These are phyloP conservation scores for Candida odintsovae DNA, from an alignment of 805 yeast genomes.

Conservation along the genomic window DNA sequence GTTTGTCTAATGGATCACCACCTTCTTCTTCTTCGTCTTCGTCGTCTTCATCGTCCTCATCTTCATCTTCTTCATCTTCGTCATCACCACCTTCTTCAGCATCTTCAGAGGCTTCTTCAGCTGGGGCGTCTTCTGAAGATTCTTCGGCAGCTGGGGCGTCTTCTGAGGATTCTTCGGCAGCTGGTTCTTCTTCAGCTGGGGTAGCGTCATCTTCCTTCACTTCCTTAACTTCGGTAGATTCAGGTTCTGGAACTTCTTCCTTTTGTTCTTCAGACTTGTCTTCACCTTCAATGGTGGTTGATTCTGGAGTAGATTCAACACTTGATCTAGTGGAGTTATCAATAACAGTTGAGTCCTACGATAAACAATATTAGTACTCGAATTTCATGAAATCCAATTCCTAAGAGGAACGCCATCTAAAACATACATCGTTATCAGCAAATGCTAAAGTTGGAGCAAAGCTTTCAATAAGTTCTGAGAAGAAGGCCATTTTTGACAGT, in stretches of 20 bases:
- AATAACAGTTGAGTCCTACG: not conserved
- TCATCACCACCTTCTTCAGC: constrained; percentile 26
- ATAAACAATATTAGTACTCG: constrained; percentile 30
- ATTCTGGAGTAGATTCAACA: constrained; percentile 9
- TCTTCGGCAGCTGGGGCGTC: constrained; percentile 24
- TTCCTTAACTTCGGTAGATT: constrained; percentile 5
- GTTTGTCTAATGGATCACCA: constrained; percentile 58
- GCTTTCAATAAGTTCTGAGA: constrained; percentile 68
- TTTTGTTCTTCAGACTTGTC: constrained; percentile 3
- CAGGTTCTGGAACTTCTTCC: constrained; percentile 3
- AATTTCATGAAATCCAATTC: not conserved
- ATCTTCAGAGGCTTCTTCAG: constrained; percentile 3
- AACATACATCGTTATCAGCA: constrained; percentile 50
- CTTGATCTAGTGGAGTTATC: constrained; percentile 1
- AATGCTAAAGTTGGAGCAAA: constrained; percentile 73
- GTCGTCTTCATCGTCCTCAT: constrained; percentile 57
- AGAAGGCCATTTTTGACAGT: constrained; percentile 10
- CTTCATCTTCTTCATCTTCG: constrained; percentile 32
- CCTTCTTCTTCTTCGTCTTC: constrained; percentile 67
- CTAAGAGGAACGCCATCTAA: not conserved
- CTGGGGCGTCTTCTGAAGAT: constrained; percentile 13
- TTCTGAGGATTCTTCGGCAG: constrained; percentile 17
- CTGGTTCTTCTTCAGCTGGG: constrained; percentile 3
- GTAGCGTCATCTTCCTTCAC: not conserved
- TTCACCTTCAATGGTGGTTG: constrained; percentile 2